Conservation (phyloP, 331 rosid species). For the Acacia pycnantha region DNA sequence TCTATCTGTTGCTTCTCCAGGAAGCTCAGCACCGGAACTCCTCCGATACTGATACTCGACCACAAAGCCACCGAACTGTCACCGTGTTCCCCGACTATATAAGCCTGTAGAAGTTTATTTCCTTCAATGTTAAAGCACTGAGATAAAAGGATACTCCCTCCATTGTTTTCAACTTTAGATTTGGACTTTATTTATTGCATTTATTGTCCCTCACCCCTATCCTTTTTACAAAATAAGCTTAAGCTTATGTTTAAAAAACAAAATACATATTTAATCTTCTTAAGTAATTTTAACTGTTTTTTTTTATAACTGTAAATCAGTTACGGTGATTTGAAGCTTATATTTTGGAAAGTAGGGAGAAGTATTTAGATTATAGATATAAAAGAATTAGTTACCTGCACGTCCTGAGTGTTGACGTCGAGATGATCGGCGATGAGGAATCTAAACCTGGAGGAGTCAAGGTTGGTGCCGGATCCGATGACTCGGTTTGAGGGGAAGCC, state of each 20-base stretch:
- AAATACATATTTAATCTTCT: too few relatives aligned
- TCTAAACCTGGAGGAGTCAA: slow-evolving; percentile 78
- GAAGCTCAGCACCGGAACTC: slow-evolving; percentile 80
- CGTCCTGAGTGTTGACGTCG: slow-evolving; percentile 88
- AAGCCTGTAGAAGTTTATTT: slow-evolving; percentile 47
- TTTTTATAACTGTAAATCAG: too few relatives aligned
- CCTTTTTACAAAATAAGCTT: too few relatives aligned
- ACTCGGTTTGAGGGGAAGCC: slow-evolving; percentile 79
- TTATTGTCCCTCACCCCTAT: too few relatives aligned
- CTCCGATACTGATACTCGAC: slow-evolving; percentile 85
- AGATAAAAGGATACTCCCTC: background rate
- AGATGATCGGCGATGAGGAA: slow-evolving; percentile 90
- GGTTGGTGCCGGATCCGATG: slow-evolving; percentile 83
- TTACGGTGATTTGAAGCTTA: too few relatives aligned
- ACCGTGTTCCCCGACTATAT: slow-evolving; percentile 89
- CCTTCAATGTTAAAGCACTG: background rate
- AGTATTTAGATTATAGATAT: too few relatives aligned
- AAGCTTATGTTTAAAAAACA: too few relatives aligned
- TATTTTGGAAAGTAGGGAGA: too few relatives aligned
- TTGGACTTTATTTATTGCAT: too few relatives aligned
- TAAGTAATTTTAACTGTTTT: too few relatives aligned
- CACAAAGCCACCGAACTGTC: slow-evolving; percentile 95
- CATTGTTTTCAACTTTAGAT: too few relatives aligned
- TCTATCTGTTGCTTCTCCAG: slow-evolving; percentile 61
- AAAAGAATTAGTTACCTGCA: slow-evolving; percentile 47